Percentiles rank a stretch among this genome's conserved stretches.
Evolutionary conservation across 495 filamentous ascomycete genomes (phyloP).

Genomic region (Aspergillus sclerotioniger): DNA sequence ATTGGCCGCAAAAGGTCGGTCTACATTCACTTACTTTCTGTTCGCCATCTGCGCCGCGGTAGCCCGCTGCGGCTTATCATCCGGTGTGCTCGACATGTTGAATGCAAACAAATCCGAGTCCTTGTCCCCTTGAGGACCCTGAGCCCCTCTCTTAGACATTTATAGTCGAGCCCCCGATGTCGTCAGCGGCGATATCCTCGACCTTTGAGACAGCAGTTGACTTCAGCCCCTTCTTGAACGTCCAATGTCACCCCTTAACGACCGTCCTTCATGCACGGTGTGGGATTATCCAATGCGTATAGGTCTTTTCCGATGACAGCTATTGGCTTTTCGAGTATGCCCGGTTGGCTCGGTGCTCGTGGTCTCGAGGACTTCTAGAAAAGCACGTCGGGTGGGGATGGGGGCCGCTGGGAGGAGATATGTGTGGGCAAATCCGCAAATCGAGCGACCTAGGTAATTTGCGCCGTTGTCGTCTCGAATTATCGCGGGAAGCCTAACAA

Average conservation of each 20-base stretch:
- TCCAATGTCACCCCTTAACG: constrained; percentile 6
- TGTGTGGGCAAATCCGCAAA: constrained; percentile 4
- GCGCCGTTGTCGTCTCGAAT: not conserved
- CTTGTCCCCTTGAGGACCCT: constrained; percentile 38
- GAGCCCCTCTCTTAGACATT: constrained; percentile 41
- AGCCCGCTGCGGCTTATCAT: constrained; percentile 48
- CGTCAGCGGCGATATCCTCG: not conserved
- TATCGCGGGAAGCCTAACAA: not conserved
- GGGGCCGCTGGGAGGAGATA: constrained; percentile 6
- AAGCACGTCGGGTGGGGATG: not conserved
- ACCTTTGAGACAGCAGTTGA: not conserved
- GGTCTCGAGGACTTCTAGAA: not conserved
- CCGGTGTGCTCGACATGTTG: constrained; percentile 43
- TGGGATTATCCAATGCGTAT: not conserved
- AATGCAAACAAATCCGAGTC: constrained; percentile 29
- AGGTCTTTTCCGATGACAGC: not conserved
- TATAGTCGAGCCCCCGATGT: constrained; percentile 12
- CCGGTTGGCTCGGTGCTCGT: not conserved
- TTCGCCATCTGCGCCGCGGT: constrained; percentile 52
- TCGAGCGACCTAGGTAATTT: not conserved
- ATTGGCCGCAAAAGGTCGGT: constrained; percentile 21
- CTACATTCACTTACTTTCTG: constrained; percentile 48
- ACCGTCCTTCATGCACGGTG: constrained; percentile 17
- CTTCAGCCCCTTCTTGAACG: constrained; percentile 18
- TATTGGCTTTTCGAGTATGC: constrained; percentile 1